These are phyloP conservation scores for Phytopythium litorale DNA, from an alignment of 352 stramenopile species.

Conservation along the genomic window DNA sequence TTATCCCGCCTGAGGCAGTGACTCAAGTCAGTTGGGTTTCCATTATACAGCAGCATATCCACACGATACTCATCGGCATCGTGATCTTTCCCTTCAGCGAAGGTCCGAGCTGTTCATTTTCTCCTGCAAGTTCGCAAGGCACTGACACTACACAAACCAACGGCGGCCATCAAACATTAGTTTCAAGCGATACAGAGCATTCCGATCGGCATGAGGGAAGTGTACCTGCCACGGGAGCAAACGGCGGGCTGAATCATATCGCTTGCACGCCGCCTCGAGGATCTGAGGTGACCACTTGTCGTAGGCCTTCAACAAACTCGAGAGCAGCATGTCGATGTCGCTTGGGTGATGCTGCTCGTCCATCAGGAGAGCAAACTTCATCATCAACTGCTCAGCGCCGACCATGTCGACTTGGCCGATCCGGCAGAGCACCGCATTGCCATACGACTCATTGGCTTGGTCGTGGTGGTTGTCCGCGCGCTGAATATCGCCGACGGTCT, in stretches of 20 bases:
- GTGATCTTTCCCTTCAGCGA: slow-evolving; percentile 22
- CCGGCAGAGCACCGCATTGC: slow-evolving; percentile 55
- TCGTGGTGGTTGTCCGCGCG: slow-evolving; percentile 26
- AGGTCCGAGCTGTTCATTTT: slow-evolving; percentile 53
- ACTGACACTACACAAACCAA: slow-evolving; percentile 33
- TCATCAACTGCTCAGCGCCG: slow-evolving; percentile 48
- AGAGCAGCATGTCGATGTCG: slow-evolving; percentile 55
- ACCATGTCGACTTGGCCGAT: slow-evolving; percentile 52
- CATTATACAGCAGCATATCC: neutral
- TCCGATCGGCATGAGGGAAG: neutral
- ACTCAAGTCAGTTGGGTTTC: neutral
- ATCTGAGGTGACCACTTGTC: slow-evolving; percentile 51
- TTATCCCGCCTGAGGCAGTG: neutral
- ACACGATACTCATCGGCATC: neutral
- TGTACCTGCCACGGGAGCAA: slow-evolving; percentile 66
- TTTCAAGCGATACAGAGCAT: neutral
- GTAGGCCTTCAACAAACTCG: slow-evolving; percentile 50
- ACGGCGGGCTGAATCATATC: slow-evolving; percentile 36
- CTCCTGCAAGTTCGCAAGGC: slow-evolving; percentile 43
- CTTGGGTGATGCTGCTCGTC: slow-evolving; percentile 24
- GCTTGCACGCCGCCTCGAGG: slow-evolving; percentile 43
- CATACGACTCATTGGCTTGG: slow-evolving; percentile 49
- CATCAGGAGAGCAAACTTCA: slow-evolving; percentile 32
- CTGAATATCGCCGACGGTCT: slow-evolving; percentile 47
- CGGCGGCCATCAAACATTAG: neutral